These are phyloP conservation scores for Crithidia thermophila DNA, from an alignment of 208 protist species.

Conservation along the genomic window DNA sequence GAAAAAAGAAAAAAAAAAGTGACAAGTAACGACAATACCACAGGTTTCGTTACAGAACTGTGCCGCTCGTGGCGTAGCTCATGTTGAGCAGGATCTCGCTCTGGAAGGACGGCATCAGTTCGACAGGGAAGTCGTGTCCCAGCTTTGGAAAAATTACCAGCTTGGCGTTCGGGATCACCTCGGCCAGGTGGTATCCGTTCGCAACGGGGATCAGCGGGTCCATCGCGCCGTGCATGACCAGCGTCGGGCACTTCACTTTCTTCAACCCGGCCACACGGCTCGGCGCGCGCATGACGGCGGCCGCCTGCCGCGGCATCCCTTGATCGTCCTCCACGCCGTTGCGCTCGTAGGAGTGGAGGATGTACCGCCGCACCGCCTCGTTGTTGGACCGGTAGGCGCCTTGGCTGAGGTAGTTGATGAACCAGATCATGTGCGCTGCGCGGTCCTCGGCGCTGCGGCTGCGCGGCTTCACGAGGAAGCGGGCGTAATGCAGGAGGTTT, in stretches of 20 bases:
- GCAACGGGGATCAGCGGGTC: constrained; percentile 68
- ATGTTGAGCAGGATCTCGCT: constrained; percentile 63
- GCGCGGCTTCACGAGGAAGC: constrained; percentile 44
- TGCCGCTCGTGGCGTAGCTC: constrained; percentile 12
- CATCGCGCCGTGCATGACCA: constrained; percentile 69
- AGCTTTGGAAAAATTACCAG: constrained; percentile 72
- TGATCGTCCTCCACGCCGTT: constrained; percentile 31
- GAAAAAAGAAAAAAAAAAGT: background rate
- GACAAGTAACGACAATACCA: background rate
- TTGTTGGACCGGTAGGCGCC: constrained; percentile 34
- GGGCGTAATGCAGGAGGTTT: constrained; percentile 32
- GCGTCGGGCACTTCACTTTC: constrained; percentile 44
- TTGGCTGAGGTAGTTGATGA: constrained; percentile 46
- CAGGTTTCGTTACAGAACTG: too few relatives aligned
- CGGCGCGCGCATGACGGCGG: constrained; percentile 59
- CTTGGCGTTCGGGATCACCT: constrained; percentile 53
- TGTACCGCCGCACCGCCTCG: constrained; percentile 28
- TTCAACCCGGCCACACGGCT: constrained; percentile 43
- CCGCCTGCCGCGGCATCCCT: constrained; percentile 52
- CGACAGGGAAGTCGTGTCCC: constrained; percentile 56
- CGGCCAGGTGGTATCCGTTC: constrained; percentile 61
- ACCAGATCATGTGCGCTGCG: constrained; percentile 43
- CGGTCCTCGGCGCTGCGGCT: constrained; percentile 50
- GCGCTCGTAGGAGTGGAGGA: constrained; percentile 36
- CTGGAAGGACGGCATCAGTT: constrained; percentile 39